Evolutionary conservation across 2,329 filamentous ascomycete genomes (phyloP).

Genomic region (Trichoderma cornu-damae): DNA sequence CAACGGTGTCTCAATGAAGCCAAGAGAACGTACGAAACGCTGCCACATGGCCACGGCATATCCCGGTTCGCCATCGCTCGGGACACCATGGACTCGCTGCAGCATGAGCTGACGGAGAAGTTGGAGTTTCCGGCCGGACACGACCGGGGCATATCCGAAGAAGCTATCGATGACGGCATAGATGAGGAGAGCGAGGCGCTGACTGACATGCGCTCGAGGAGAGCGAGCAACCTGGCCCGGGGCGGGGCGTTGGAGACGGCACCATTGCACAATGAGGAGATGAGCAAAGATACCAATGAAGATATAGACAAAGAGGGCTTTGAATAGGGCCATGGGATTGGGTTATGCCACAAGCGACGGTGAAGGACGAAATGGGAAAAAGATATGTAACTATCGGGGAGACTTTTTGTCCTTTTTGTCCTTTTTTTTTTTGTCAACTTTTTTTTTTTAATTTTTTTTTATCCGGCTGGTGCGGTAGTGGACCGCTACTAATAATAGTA

Average conservation of each 20-base stretch:
- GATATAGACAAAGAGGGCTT: slow-evolving; percentile 37
- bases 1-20: slow-evolving; percentile 72
- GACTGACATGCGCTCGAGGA: slow-evolving; percentile 45
- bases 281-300: slow-evolving; percentile 23
- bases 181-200: slow-evolving; percentile 55
- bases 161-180: slow-evolving; percentile 38
- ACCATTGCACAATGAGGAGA: slow-evolving; percentile 36
- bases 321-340: slow-evolving; percentile 33
- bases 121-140: slow-evolving; percentile 34
- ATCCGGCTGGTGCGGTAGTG: background rate
- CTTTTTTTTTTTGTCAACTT: background rate
- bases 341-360: background rate
- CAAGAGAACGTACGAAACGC: slow-evolving; percentile 46
- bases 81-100: slow-evolving; percentile 48
- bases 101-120: slow-evolving; percentile 45
- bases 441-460: no score
- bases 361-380: background rate
- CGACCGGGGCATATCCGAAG: slow-evolving; percentile 35
- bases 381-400: background rate
- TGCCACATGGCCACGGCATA: slow-evolving; percentile 48
- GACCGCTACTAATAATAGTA: background rate
- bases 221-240: slow-evolving; percentile 50
- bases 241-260: slow-evolving; percentile 47
- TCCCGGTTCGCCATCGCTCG: slow-evolving; percentile 47
- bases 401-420: background rate